Evolutionary conservation across 2,329 filamentous ascomycete species (phyloP), one percentile per base, ranked within the genome.

Genomic region (Fusarium begoniae): DNA sequence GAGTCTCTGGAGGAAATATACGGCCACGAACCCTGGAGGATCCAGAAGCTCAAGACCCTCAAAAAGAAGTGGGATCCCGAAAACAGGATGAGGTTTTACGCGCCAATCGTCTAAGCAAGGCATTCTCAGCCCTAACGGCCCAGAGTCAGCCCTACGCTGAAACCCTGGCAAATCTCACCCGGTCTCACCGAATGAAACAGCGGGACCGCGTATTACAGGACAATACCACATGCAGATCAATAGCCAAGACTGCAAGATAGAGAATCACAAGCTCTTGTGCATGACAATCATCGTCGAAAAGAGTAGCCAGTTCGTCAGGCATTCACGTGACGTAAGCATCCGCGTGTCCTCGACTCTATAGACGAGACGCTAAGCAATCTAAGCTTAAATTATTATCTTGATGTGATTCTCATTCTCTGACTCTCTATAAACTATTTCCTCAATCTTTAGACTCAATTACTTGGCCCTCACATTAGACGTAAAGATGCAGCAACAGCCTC

Each of bases 21-120:
- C 2, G 73, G 67, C 4, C 35, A 70, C 17, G 73, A 74, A 3
- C 15, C 58, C 7, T 72, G 86, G 85, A 82, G 87, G 18, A 76
- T 85, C 72, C 77, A 84, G 57, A 84, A 81, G 63, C 78, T 89
- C 72, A 80, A 76, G 69, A 69, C 71, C 13, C 72, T 88, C 63
- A 89, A 89, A 81, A 71, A 78, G 43, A 82, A 83, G 71, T 88
- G 85, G 72, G 87, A 89, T 73, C 85, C 83, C 3, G 54, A 81
- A 12, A 75, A 78, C 17, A 62, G 63, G 10, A 78, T 79, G 75
- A 71, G 74, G 17, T 78, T 76, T 35, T 79, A 78, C 24, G 75
- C 72, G 8, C 75, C 77, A 3, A 76, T 79, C 56, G n/a, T 60
- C 7, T 76, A 60, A 38, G 47, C 53, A 53, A 57, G 63, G 53